Evolutionary conservation across 2,329 filamentous ascomycete genomes (phyloP), one percentile per base, ranked within the genome.

Genomic region (Colletotrichum liaoningense): DNA sequence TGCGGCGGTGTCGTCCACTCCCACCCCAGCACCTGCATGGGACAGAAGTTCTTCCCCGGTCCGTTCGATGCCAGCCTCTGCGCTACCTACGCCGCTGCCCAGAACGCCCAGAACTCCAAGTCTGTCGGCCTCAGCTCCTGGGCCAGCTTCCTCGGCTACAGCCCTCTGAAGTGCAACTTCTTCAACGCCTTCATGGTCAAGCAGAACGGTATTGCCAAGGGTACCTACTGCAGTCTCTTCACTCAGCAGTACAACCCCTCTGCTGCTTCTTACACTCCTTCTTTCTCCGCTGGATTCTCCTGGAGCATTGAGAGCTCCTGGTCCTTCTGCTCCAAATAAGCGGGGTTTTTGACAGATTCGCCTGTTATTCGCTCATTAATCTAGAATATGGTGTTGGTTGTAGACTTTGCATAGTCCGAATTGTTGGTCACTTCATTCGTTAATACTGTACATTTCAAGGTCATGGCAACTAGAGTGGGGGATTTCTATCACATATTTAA

Each of bases 181-280:
- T 73, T 73, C 71, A 73, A 73, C 59, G 71, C 71, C 9, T 73
- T 73, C 71, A 73, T 73, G 71, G 14, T 73, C 55, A 73, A 73
- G 62, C 14, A 73, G 67, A 70, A 73, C 55, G 71, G 71, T 1
- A 35, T 73, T 1, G 67, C 71, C 8, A 70, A 73, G 67, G 71
- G 71, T 19, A 73, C 71, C 4, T 73, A 73, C 56, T 73, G 71
- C 71, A 73, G 62, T 14, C 71, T 73, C 22, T 73, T 73, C 49
- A 62, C 42, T 19, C 71, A 73, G 67, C 67, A 73, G 26, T 73
- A 73, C 26, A 30, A 5, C 4, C 71, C 71, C 9, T 71, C 67
- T 1, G 71, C 33, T 8, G 71, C 71, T 8, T 49, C 30, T 11
- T 73, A 73, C 67, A 24, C 38, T 35, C 71, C 71, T 3, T 62